phyloP scores from a whole-genome alignment of 202 grass and related monocot genomes.

The Dendrocalamus latiflorus region DNA sequence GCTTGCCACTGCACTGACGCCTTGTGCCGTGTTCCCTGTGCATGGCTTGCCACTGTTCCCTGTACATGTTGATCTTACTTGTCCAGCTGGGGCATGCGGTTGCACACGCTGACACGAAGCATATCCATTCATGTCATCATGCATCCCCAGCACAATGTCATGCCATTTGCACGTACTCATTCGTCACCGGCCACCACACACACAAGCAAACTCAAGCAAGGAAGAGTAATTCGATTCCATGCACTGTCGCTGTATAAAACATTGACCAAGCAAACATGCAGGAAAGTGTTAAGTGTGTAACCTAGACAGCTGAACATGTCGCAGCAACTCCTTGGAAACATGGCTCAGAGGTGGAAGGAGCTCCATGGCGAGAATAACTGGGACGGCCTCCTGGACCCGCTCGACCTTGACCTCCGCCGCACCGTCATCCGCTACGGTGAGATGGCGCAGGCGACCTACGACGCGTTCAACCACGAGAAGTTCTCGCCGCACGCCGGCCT shows the following conservation, averaged over 20 bases:
- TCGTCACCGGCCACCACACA: background rate
- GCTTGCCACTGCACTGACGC: background rate
- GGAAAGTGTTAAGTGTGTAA: background rate
- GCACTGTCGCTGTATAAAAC: slow-evolving; percentile 2
- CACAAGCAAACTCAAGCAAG: background rate
- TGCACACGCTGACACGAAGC: background rate
- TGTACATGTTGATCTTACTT: background rate
- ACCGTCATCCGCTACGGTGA: slow-evolving; percentile 53
- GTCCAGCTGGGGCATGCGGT: background rate
- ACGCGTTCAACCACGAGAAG: slow-evolving; percentile 47
- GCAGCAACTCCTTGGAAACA: slow-evolving; percentile 30
- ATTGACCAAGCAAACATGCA: background rate
- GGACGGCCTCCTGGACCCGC: slow-evolving; percentile 41
- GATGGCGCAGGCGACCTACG: slow-evolving; percentile 65
- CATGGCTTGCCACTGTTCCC: too few species aligned
- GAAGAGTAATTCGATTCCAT: background rate
- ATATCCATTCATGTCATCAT: background rate
- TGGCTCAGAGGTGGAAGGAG: slow-evolving; percentile 41
- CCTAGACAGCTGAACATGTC: slow-evolving; percentile 8
- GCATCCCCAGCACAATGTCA: background rate
- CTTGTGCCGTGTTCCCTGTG: background rate
- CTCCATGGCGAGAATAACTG: slow-evolving; percentile 40
- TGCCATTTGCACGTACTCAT: background rate
- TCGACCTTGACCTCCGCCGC: slow-evolving; percentile 51
- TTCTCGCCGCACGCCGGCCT: slow-evolving; percentile 38